Conservation (phyloP, 805 yeast species). For the Wickerhamiella kazuoi region DNA sequence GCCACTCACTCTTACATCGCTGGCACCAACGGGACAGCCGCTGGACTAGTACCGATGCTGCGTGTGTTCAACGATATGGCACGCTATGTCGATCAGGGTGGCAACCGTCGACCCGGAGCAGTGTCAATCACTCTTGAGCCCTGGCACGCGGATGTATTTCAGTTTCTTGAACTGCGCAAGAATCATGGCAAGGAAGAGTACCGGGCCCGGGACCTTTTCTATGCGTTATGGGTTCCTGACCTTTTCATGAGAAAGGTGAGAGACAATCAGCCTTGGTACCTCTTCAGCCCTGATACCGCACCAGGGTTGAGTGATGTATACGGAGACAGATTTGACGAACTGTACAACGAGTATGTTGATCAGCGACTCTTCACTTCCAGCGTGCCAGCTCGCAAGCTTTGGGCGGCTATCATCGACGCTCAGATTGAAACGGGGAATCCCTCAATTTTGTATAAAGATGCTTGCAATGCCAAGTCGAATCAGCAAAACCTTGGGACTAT, state of each 20-base stretch:
- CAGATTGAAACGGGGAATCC: constrained; percentile 95
- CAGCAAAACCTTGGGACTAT: constrained; percentile 80
- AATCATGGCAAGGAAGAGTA: constrained; percentile 88
- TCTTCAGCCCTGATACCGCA: constrained; percentile 72
- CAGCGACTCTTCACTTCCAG: constrained; percentile 41
- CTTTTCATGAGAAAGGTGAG: constrained; percentile 78
- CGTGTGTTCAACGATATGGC: constrained; percentile 89
- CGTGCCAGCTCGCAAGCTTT: constrained; percentile 66
- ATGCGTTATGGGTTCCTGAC: constrained; percentile 88
- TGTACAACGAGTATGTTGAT: constrained; percentile 52
- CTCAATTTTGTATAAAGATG: constrained; percentile 81
- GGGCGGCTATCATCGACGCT: constrained; percentile 71
- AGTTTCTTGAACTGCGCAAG: constrained; percentile 64
- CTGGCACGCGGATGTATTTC: constrained; percentile 85
- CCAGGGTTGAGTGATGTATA: constrained; percentile 65
- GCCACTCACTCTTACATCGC: constrained; percentile 69
- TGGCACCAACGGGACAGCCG: constrained; percentile 73
- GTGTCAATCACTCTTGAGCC: constrained; percentile 85
- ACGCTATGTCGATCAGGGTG: constrained; percentile 92
- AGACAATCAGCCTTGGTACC: constrained; percentile 57
- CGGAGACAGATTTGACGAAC: constrained; percentile 58
- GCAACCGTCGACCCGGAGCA: constrained; percentile 92
- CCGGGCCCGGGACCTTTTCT: constrained; percentile 80
- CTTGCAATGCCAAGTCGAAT: constrained; percentile 73
- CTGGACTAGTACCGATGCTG: constrained; percentile 83